phyloP scores from a whole-genome alignment of 2,329 filamentous ascomycete genomes.

The Alternaria gaisen region DNA sequence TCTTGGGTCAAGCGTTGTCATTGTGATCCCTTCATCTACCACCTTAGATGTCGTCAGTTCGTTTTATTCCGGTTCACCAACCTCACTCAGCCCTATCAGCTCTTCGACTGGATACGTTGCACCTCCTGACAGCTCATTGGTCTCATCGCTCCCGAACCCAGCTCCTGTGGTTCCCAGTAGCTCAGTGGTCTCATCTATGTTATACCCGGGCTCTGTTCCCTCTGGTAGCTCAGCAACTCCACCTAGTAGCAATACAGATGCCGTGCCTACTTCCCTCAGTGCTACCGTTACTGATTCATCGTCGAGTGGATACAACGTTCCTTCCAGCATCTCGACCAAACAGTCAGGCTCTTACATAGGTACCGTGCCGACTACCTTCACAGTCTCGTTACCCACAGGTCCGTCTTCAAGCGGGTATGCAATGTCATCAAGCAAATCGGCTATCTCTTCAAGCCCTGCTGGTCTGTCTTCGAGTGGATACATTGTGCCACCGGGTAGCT shows the following conservation, averaged over 20 bases:
- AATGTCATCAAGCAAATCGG: not conserved
- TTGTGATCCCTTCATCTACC: slow-evolving; percentile 6
- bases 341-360: slow-evolving; percentile 1
- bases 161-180: slow-evolving; percentile 2
- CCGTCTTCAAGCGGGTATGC: slow-evolving; percentile 5
- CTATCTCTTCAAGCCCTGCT: not conserved
- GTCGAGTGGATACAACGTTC: slow-evolving; percentile 10
- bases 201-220: slow-evolving; percentile 5
- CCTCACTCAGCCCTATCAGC: not conserved
- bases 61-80: slow-evolving; percentile 14
- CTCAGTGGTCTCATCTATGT: not conserved
- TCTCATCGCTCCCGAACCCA: slow-evolving; percentile 1
- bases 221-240: not conserved
- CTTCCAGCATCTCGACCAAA: slow-evolving; percentile 5
- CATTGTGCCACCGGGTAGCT: not conserved
- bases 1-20: not conserved
- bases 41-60: slow-evolving; percentile 7
- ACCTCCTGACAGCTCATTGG: slow-evolving; percentile 10
- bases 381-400: not conserved
- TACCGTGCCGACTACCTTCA: slow-evolving; percentile 2
- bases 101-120: slow-evolving; percentile 10
- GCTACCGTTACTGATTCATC: slow-evolving; percentile 3
- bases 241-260: slow-evolving; percentile 4
- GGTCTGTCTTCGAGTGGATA: slow-evolving; percentile 5
- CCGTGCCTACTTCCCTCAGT: slow-evolving; percentile 2